Percentiles rank a stretch among this genome's conserved stretches.
These are phyloP conservation scores for Fagus crenata DNA, from an alignment of 306 rosid genomes.

Conservation along the genomic window DNA sequence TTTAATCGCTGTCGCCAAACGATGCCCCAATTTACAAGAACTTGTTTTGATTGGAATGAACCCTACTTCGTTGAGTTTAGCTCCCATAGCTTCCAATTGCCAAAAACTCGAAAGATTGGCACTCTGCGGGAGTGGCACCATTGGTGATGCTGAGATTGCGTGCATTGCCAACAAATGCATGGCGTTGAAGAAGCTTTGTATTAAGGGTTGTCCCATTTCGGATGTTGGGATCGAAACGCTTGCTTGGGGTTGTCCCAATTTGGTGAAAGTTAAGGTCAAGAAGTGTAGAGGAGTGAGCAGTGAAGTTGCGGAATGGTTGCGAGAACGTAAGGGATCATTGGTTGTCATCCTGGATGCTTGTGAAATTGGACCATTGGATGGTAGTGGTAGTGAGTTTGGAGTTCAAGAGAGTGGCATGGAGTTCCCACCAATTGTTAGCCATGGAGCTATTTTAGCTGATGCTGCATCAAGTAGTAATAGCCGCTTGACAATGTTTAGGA, in stretches of 20 bases:
- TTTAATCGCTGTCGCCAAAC: conserved; percentile 57
- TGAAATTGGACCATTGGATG: conserved; percentile 50
- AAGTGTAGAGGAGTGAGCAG: conserved; percentile 72
- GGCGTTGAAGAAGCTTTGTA: conserved; percentile 75
- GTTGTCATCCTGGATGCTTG: conserved; percentile 59
- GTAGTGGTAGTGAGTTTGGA: conserved; percentile 36
- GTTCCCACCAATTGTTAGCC: conserved; percentile 19
- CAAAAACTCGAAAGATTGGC: conserved; percentile 68
- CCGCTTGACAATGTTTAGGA: conserved; percentile 43
- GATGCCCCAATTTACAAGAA: conserved; percentile 63
- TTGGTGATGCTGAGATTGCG: conserved; percentile 74
- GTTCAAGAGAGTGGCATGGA: conserved; percentile 37
- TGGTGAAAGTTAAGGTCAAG: conserved; percentile 77
- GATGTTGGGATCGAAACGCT: conserved; percentile 63
- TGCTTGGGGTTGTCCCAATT: conserved; percentile 76
- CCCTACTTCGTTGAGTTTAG: conserved; percentile 55
- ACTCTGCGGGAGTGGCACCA: conserved; percentile 66
- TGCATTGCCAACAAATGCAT: conserved; percentile 68
- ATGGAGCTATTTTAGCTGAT: conserved; percentile 19
- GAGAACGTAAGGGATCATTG: conserved; percentile 57
- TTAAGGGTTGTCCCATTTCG: conserved; percentile 81
- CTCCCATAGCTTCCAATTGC: conserved; percentile 64
- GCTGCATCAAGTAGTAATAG: conserved; percentile 44
- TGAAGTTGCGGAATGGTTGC: conserved; percentile 59
- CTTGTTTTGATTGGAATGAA: conserved; percentile 76